Evolutionary conservation across 441 rosid species (phyloP).

Genomic region (Pelargonium fulgidum): DNA sequence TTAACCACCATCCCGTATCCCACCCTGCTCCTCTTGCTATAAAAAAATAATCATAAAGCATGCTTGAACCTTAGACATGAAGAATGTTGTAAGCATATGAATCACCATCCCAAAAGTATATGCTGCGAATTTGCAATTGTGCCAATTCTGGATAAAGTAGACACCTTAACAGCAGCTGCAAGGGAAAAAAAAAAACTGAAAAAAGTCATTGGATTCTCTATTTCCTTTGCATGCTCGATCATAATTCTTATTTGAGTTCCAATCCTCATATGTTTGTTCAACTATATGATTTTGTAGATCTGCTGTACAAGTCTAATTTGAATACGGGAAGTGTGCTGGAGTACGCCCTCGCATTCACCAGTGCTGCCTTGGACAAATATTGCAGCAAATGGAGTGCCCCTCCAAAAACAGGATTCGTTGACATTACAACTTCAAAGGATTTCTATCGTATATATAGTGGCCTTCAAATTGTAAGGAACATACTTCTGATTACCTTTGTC

Average conservation of each 20-base stretch:
- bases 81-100: neutral
- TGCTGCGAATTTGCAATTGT: neutral
- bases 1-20: neutral
- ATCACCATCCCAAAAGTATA: neutral
- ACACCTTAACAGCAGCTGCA: neutral
- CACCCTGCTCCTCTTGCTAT: neutral
- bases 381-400: slow-evolving; percentile 94
- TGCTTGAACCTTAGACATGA: neutral
- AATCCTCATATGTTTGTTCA: slow-evolving; percentile 18
- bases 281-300: slow-evolving; percentile 48
- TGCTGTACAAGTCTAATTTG: slow-evolving; percentile 88
- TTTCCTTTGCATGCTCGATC: slow-evolving; percentile 7
- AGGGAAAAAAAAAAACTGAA: neutral
- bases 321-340: slow-evolving; percentile 92
- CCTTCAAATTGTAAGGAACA: slow-evolving; percentile 79
- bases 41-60: neutral
- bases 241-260: slow-evolving; percentile 3
- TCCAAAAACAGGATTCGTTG: slow-evolving; percentile 94
- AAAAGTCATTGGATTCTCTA: neutral
- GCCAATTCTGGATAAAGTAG: neutral
- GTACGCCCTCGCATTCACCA: slow-evolving; percentile 96
- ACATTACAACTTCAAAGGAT: slow-evolving; percentile 92
- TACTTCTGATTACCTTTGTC: slow-evolving; percentile 5
- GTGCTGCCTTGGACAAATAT: slow-evolving; percentile 89
- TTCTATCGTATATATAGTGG: slow-evolving; percentile 93